Conservation (phyloP, 2,329 filamentous ascomycete species). For the Pestalotiopsis sp. region DNA sequence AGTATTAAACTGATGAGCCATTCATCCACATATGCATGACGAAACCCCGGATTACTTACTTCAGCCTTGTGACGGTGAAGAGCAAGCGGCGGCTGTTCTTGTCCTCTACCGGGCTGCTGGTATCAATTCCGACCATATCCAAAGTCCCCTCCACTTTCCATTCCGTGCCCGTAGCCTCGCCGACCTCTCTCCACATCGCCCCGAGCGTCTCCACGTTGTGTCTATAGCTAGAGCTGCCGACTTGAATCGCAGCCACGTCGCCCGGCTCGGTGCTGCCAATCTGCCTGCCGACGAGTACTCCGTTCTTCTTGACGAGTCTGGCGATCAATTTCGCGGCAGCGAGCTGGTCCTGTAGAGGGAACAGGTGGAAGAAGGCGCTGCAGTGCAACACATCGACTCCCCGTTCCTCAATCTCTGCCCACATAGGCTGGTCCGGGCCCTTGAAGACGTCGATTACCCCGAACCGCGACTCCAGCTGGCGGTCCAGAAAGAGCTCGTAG, state of each 20-base stretch:
- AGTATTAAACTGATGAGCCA: no score
- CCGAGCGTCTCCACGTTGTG: neutral
- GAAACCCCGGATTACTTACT: neutral
- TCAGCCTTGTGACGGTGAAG: slow-evolving; percentile 21
- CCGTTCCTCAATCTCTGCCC: slow-evolving; percentile 19
- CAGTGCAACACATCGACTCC: slow-evolving; percentile 26
- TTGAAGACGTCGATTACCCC: neutral
- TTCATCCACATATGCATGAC: no score
- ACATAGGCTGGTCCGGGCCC: neutral
- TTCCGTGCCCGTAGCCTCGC: slow-evolving; percentile 16
- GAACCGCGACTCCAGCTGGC: neutral
- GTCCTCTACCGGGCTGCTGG: slow-evolving; percentile 17
- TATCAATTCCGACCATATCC: slow-evolving; percentile 19
- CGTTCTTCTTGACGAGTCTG: slow-evolving; percentile 19
- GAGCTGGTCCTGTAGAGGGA: slow-evolving; percentile 22
- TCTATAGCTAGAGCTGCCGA: slow-evolving; percentile 10
- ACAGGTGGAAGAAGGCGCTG: slow-evolving; percentile 29
- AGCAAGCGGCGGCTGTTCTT: slow-evolving; percentile 21
- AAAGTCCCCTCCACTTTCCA: slow-evolving; percentile 22
- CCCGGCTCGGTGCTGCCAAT: slow-evolving; percentile 20
- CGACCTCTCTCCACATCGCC: neutral
- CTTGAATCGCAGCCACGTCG: slow-evolving; percentile 17
- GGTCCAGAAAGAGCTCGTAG: slow-evolving; percentile 12
- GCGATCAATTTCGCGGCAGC: slow-evolving; percentile 19
- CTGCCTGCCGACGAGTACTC: slow-evolving; percentile 22